These are phyloP conservation scores for Scutellaria barbata DNA, from an alignment of 257 asterid genomes.

Conservation along the genomic window DNA sequence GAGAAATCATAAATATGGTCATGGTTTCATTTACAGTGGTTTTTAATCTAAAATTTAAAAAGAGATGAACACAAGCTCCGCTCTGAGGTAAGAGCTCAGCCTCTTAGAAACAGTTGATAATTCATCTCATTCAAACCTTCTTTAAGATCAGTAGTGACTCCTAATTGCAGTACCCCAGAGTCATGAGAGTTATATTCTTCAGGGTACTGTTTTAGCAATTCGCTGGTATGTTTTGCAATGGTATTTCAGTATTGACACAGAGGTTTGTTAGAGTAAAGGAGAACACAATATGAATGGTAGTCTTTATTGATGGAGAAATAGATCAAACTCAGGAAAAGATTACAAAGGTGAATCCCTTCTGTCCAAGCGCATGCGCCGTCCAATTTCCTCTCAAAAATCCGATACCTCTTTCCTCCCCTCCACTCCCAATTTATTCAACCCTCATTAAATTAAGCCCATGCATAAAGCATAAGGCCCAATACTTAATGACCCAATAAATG, in stretches of 20 bases:
- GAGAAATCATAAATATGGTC: constrained; percentile 7
- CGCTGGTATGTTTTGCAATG: constrained; percentile 7
- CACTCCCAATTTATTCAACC: too few species aligned
- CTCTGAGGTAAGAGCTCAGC: neutral
- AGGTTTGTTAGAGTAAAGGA: too few species aligned
- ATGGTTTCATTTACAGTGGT: neutral
- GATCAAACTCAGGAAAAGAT: too few species aligned
- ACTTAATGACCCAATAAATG: too few species aligned
- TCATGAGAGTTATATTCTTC: neutral
- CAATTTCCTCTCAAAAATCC: too few species aligned
- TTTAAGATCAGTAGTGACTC: constrained; percentile 5
- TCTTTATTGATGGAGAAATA: too few species aligned
- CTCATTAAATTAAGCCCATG: too few species aligned
- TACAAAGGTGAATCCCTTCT: too few species aligned
- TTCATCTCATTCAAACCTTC: neutral
- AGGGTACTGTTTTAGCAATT: constrained; percentile 2
- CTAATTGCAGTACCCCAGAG: neutral
- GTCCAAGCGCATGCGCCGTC: too few species aligned
- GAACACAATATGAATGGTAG: too few species aligned
- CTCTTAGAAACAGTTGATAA: constrained; percentile 3
- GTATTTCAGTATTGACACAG: constrained; percentile 18
- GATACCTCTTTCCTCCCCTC: too few species aligned
- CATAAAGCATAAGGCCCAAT: too few species aligned
- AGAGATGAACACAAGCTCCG: constrained; percentile 12
- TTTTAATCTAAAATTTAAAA: neutral